Conservation (phyloP, 306 rosid genomes). For the Rosa multiflora region DNA sequence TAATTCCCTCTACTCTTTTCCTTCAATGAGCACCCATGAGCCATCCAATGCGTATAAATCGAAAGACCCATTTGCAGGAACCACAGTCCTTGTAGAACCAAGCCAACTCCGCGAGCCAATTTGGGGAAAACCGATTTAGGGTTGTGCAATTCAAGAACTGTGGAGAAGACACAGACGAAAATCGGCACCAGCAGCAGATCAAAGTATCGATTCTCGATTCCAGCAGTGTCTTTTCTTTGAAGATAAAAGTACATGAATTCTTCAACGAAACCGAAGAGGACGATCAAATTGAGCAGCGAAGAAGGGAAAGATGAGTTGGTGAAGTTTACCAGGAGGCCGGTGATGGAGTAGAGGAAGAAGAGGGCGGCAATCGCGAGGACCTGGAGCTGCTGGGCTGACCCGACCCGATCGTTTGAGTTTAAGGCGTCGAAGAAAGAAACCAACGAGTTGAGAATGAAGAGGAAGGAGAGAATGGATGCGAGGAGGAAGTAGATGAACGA, state of each 20-base stretch:
- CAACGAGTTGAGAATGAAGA: slow-evolving; percentile 49
- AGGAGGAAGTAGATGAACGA: slow-evolving; percentile 34
- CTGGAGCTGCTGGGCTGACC: slow-evolving; percentile 66
- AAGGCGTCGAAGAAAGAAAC: slow-evolving; percentile 50
- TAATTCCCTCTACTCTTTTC: slow-evolving; percentile 69
- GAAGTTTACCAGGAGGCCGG: slow-evolving; percentile 35
- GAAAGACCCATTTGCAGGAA: slow-evolving; percentile 77
- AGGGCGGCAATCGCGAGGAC: slow-evolving; percentile 44
- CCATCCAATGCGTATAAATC: slow-evolving; percentile 49
- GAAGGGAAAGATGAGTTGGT: slow-evolving; percentile 36
- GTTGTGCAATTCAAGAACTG: slow-evolving; percentile 42
- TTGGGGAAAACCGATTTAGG: slow-evolving; percentile 40
- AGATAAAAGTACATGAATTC: slow-evolving; percentile 77
- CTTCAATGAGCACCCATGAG: slow-evolving; percentile 64
- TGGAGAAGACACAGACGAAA: slow-evolving; percentile 50
- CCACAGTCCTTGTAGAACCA: slow-evolving; percentile 80
- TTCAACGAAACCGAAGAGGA: slow-evolving; percentile 58
- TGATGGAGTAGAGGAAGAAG: slow-evolving; percentile 57
- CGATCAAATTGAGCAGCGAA: slow-evolving; percentile 38
- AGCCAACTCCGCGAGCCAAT: slow-evolving; percentile 65
- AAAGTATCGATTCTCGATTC: slow-evolving; percentile 75
- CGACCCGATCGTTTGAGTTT: slow-evolving; percentile 56
- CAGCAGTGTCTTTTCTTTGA: slow-evolving; percentile 65
- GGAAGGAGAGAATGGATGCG: slow-evolving; percentile 36
- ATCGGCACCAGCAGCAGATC: slow-evolving; percentile 72